These are phyloP conservation scores for Eucalyptus grandis DNA, from an alignment of 345 rosid species.

Conservation along the genomic window DNA sequence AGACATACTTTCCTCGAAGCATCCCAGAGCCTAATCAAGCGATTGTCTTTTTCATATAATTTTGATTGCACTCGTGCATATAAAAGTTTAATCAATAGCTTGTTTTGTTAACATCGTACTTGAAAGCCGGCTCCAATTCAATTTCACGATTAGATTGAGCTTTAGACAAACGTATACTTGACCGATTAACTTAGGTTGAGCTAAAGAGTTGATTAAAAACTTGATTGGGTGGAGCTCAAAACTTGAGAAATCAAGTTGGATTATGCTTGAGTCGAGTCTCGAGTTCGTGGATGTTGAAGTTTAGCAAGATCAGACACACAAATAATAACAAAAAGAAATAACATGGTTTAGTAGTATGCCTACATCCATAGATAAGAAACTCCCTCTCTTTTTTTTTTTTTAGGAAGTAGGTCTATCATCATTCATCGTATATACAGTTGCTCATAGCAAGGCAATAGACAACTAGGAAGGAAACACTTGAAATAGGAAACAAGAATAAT, in stretches of 20 bases:
- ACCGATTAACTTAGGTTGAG: not conserved
- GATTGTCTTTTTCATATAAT: not conserved
- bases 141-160: not conserved
- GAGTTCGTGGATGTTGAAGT: not conserved
- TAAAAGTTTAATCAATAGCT: not conserved
- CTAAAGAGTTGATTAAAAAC: not conserved
- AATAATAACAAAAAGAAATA: no score
- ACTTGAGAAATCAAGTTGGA: not conserved
- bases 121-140: not conserved
- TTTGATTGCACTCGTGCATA: not conserved
- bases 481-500: no score
- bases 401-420: no score
- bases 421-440: no score
- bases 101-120: not conserved
- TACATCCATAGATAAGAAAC: no score
- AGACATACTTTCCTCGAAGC: not conserved
- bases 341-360: no score
- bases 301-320: no score
- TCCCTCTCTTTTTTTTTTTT: no score
- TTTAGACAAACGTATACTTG: not conserved
- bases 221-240: not conserved
- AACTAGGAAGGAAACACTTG: no score
- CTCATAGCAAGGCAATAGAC: no score
- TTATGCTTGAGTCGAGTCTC: not conserved
- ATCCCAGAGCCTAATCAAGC: not conserved